Conservation (phyloP, 805 yeast species). For the Wickerhamomyces kurtzmanii region DNA sequence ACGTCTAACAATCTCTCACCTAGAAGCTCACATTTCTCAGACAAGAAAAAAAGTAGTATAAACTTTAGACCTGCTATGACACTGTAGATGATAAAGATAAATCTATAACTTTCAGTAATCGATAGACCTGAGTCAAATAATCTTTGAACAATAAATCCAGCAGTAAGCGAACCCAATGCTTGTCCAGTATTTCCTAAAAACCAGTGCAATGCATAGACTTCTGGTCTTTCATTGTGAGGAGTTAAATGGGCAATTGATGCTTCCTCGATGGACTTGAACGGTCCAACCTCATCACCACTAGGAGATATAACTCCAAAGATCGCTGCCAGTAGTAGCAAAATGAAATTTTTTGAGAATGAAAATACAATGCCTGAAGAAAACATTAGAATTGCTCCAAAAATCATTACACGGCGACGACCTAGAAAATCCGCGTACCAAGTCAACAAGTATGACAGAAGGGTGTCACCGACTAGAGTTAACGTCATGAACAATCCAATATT, state of each 20-base stretch:
- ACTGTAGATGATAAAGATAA: conserved; percentile 48
- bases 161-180: conserved; percentile 58
- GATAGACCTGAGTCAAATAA: conserved; percentile 25
- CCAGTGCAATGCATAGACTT: conserved; percentile 67
- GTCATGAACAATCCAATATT: conserved; percentile 76
- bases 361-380: conserved; percentile 55
- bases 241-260: conserved; percentile 75
- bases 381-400: conserved; percentile 62
- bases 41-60: conserved; percentile 36
- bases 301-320: conserved; percentile 82
- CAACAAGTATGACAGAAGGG: conserved; percentile 53
- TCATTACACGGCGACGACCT: conserved; percentile 60
- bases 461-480: conserved; percentile 71
- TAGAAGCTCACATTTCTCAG: conserved; percentile 41
- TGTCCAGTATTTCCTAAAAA: conserved; percentile 61
- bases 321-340: conserved; percentile 57
- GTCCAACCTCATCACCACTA: conserved; percentile 86
- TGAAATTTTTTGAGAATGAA: conserved; percentile 42
- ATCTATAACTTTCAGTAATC: conserved; percentile 38
- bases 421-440: conserved; percentile 71
- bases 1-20: conserved; percentile 7
- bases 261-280: conserved; percentile 81
- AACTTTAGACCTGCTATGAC: conserved; percentile 43
- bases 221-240: conserved; percentile 53
- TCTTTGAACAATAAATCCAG: conserved; percentile 50